Conservation (phyloP, 805 yeast species). For the Barnettozyma salicaria region DNA sequence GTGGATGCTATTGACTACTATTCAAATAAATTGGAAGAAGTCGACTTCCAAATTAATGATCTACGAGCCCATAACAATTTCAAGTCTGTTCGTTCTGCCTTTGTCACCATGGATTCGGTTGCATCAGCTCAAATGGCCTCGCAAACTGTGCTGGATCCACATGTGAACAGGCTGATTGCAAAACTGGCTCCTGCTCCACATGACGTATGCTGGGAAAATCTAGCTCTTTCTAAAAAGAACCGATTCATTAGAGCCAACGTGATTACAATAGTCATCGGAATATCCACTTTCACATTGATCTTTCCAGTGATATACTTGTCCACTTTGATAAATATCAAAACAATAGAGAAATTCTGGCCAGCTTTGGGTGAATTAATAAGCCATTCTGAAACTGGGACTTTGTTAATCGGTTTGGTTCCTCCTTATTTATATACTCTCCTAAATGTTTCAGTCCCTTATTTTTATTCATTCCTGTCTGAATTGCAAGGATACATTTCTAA, state of each 20-base stretch:
- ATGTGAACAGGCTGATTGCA: conserved; percentile 76
- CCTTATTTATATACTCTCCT: conserved; percentile 84
- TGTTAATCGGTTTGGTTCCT: conserved; percentile 86
- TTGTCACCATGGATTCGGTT: conserved; percentile 90
- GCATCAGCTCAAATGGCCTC: conserved; percentile 97
- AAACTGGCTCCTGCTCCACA: conserved; percentile 92
- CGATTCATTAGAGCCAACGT: conserved; percentile 49
- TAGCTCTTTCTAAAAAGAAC: conserved; percentile 68
- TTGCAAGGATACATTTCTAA: conserved; percentile 89
- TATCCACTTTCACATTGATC: conserved; percentile 64
- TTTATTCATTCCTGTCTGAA: conserved; percentile 55
- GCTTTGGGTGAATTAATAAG: conserved; percentile 63
- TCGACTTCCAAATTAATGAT: conserved; percentile 66
- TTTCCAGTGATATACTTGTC: conserved; percentile 84
- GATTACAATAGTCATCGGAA: conserved; percentile 35
- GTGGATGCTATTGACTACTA: conserved; percentile 80
- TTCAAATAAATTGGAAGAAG: conserved; percentile 54
- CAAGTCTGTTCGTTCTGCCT: conserved; percentile 84
- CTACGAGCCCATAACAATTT: conserved; percentile 61
- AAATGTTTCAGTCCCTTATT: conserved; percentile 77
- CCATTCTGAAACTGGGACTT: conserved; percentile 57
- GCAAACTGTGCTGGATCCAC: conserved; percentile 89
- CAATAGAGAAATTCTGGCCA: conserved; percentile 82
- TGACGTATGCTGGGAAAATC: conserved; percentile 88
- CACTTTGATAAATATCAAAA: conserved; percentile 68